Evolutionary conservation across 2,329 filamentous ascomycete species (phyloP), one percentile per base, ranked within the genome.

Genomic region (Penicillium sp.): DNA sequence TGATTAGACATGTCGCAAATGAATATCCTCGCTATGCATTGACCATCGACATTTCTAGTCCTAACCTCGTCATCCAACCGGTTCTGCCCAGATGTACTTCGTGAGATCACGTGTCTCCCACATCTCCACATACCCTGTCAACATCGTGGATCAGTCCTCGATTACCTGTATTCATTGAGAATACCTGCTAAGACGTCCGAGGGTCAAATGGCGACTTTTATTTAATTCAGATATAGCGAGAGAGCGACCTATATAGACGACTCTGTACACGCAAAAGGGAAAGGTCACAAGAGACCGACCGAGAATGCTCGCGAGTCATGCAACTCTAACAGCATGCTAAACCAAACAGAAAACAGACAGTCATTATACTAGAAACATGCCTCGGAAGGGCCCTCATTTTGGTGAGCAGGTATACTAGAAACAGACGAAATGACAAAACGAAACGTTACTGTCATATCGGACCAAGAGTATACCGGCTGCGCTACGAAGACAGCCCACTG

Each of bases 401-500:
- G 15, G n/a, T 21, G 33, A 26, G n/a, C 7, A 45, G 45, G 33
- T 41, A 42, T 41, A 48, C 24, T 39, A 48, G 21, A 22, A 45
- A 45, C 37, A 45, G 28, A 29, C 15, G 6, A 17, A 38, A 43
- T 34, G 21, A 46, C 41, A 46, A 50, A 45, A 34, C 7, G 48
- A 46, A 46, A 35, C 34, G 33, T 24, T 9, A 42, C 13, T 17
- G 15, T 32, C 35, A 29, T 15, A 43, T 31, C 4, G 19, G 48
- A 35, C 24, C 40, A 28, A 35, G 31, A 32, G 21, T 9, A 45
- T 10, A 19, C 21, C 42, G 29, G 32, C 29, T 38, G 26, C 26
- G 43, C 49, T 53, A 61, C 28, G 59, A 60, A 22, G 60, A 62
- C 29, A 66, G 40, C 24, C 62, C 63, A 39, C 64, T 68, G 32